These are phyloP conservation scores for Stemphylium lycopersici DNA, from an alignment of 2,329 filamentous ascomycete genomes.

Conservation along the genomic window DNA sequence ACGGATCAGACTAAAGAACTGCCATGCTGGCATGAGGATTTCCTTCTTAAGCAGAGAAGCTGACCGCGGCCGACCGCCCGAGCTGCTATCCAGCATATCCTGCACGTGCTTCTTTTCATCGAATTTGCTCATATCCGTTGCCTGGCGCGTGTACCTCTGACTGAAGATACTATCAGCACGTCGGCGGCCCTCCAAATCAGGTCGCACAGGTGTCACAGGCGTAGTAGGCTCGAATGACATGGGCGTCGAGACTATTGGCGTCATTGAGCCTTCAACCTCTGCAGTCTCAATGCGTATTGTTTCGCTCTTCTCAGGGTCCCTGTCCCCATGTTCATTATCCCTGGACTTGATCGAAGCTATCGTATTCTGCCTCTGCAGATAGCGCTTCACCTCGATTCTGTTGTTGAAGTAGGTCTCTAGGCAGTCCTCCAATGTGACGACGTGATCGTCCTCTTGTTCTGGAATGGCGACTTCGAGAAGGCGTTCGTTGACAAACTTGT, in stretches of 20 bases:
- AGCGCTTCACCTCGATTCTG: slow-evolving; percentile 83
- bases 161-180: slow-evolving; percentile 59
- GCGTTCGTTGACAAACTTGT: slow-evolving; percentile 92
- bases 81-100: slow-evolving; percentile 46
- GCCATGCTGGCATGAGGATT: slow-evolving; percentile 94
- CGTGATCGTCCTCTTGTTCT: slow-evolving; percentile 68
- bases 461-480: slow-evolving; percentile 91
- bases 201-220: slow-evolving; percentile 35
- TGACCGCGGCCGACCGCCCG: slow-evolving; percentile 41
- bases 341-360: slow-evolving; percentile 54
- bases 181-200: slow-evolving; percentile 42
- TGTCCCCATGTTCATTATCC: slow-evolving; percentile 34
- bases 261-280: slow-evolving; percentile 46
- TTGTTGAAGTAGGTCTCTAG: slow-evolving; percentile 96
- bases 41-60: slow-evolving; percentile 68
- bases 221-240: slow-evolving; percentile 32
- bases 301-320: slow-evolving; percentile 45
- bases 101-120: slow-evolving; percentile 56
- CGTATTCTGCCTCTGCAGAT: slow-evolving; percentile 68
- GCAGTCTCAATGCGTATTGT: slow-evolving; percentile 53
- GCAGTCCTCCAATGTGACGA: slow-evolving; percentile 85
- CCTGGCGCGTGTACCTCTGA: slow-evolving; percentile 49
- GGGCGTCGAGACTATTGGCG: slow-evolving; percentile 45
- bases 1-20: slow-evolving; percentile 94
- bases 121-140: slow-evolving; percentile 58